These are phyloP conservation scores for Rhododendron henanense DNA, from an alignment of 148 eudicot species.

Conservation along the genomic window DNA sequence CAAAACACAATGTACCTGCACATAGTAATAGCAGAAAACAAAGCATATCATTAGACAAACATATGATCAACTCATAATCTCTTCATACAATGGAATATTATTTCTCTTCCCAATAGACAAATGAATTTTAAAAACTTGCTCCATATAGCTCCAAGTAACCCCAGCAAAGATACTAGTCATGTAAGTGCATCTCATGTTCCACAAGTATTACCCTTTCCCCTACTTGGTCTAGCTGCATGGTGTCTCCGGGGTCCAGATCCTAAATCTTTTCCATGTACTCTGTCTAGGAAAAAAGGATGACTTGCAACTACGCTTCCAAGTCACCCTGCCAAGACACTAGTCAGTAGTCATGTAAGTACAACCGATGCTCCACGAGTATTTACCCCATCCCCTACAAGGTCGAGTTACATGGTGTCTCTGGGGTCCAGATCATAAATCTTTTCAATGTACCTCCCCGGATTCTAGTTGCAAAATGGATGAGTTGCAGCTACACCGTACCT, in stretches of 20 bases:
- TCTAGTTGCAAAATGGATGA: neutral
- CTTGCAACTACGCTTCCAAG: neutral
- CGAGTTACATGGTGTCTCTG: neutral
- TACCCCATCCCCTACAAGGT: neutral
- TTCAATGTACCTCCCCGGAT: neutral
- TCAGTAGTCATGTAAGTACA: no score
- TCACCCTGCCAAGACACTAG: neutral
- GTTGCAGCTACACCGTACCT: neutral
- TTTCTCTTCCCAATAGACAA: neutral
- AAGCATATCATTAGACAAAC: neutral
- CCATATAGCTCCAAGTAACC: neutral
- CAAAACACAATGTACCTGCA: conserved; percentile 89
- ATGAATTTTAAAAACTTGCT: neutral
- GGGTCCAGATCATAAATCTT: neutral
- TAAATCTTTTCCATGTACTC: neutral
- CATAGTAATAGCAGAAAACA: conserved; percentile 1
- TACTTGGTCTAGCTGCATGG: neutral
- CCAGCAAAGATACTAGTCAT: neutral
- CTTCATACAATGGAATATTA: neutral
- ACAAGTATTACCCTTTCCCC: neutral
- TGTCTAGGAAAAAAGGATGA: neutral
- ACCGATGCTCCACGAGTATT: neutral
- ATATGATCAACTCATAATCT: neutral
- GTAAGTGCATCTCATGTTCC: neutral
- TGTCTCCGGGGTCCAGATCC: neutral